These are phyloP conservation scores for Diphasiastrum complanatum DNA, from an alignment of 83 land plant genomes.

Conservation along the genomic window DNA sequence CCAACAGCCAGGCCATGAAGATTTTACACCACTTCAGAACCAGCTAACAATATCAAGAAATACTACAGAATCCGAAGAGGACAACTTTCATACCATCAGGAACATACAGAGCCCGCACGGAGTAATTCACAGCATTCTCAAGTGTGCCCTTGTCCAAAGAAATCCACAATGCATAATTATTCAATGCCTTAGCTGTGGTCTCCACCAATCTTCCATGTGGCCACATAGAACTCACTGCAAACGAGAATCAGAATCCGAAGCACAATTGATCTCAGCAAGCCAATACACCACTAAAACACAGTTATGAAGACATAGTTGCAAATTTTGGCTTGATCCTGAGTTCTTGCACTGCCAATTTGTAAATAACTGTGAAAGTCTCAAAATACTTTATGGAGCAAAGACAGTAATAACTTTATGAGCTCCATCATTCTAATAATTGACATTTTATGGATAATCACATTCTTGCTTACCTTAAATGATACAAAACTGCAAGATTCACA, in stretches of 20 bases:
- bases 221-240: slow-evolving; percentile 6
- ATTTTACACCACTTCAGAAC: slow-evolving; percentile 2
- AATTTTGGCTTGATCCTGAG: too few species aligned
- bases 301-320: neutral
- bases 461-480: too few species aligned
- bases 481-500: too few species aligned
- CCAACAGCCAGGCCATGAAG: too few species aligned
- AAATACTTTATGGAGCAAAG: too few species aligned
- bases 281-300: neutral
- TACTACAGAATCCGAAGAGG: slow-evolving; percentile 2
- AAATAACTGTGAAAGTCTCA: too few species aligned
- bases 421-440: too few species aligned
- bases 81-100: slow-evolving; percentile 7
- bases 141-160: slow-evolving; percentile 9
- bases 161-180: slow-evolving; percentile 26
- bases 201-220: slow-evolving; percentile 17
- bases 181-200: slow-evolving; percentile 11
- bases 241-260: neutral
- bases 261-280: neutral
- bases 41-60: neutral
- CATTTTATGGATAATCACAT: too few species aligned
- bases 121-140: slow-evolving; percentile 19
- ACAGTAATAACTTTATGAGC: too few species aligned
- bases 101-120: slow-evolving; percentile 10
- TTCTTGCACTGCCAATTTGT: too few species aligned